Base-by-base conservation (phyloP, 116 monocot species). In the Trichopus zeylanicus region DNA sequence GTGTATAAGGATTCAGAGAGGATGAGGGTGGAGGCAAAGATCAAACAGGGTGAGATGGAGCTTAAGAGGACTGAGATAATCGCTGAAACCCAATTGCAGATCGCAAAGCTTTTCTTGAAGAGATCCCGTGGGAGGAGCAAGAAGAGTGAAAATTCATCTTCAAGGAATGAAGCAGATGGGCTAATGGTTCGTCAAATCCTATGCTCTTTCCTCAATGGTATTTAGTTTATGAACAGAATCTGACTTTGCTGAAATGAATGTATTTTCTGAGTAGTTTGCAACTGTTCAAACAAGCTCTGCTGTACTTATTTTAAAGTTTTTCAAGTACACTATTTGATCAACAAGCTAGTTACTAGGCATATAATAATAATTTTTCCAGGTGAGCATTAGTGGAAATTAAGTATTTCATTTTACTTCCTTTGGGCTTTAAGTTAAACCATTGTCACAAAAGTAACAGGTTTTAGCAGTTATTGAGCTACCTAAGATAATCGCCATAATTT, bases 31-130 rank as follows among this genome's bases (percentile, higher is more conserved):
- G 82, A 82, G 63, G 65, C 65, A 6, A 79, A 87, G 67, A 76
- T 86, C 33, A 78, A 75, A 73, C 64, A 64, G 30, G 70, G 73
- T 27, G 81, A 86, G 56, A 75, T 81, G 81, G 86, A 86, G 64
- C 75, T 86, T 3, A 81, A 70, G 75, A 75, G 73, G 49, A 79
- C 76, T 0, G 73, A 82, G 61, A 87, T 87, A n/a, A 63, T 87
- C 10, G 75, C 87, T 7, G 55, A 82, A 0, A 82, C 87, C 4
- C 87, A 82, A 53, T 46, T 87, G 65, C 73, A 76, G 66, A 79
- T 87, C 18, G 87, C 82, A n/a, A 71, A 78, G 68, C 60, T 87
- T 39, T 67, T 79, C 15, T 56, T 55, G 9, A 63, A 77, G 66
- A 68, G 66, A 31, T 35, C 61, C 1, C 48, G 18, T 6, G 62